A percentile compares a stretch with the other conserved stretches of the same genome.
These are phyloP conservation scores for Acanthochlamys bracteata DNA, from an alignment of 106 monocot genomes.

Conservation along the genomic window DNA sequence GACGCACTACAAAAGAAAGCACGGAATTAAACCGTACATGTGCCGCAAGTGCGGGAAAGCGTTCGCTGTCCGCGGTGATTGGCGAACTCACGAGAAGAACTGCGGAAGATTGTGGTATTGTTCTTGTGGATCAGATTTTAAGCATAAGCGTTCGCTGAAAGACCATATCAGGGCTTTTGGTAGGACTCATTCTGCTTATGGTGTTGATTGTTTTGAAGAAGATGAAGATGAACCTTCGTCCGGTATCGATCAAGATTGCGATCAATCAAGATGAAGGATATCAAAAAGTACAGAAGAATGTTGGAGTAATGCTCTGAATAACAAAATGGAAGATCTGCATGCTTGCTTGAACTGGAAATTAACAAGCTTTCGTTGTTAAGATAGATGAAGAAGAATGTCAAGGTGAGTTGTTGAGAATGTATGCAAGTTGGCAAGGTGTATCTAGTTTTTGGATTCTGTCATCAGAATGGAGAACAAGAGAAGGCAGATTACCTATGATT, in stretches of 20 bases:
- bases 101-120: slow-evolving; percentile 50
- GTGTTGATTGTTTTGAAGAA: slow-evolving; percentile 37
- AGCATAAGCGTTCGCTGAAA: slow-evolving; percentile 48
- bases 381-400: no score
- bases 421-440: no score
- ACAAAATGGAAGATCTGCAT: no score
- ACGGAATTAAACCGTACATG: slow-evolving; percentile 45
- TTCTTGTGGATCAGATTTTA: slow-evolving; percentile 42
- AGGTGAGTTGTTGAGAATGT: no score
- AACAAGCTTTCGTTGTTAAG: no score
- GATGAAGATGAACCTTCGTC: slow-evolving; percentile 36
- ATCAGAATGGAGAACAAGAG: no score
- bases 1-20: slow-evolving; percentile 53
- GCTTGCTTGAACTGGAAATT: no score
- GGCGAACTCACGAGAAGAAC: slow-evolving; percentile 56
- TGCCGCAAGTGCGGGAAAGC: slow-evolving; percentile 44
- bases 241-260: slow-evolving; percentile 39
- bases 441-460: no score
- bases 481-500: no score
- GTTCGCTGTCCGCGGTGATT: slow-evolving; percentile 43
- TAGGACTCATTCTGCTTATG: slow-evolving; percentile 25
- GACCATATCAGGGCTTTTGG: slow-evolving; percentile 47
- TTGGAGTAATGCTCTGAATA: no score
- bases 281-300: no score
- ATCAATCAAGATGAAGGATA: slow-evolving; percentile 8